phyloP scores from a whole-genome alignment of 1,284 basidiomycete genomes.

The Pseudozyma pruni region DNA sequence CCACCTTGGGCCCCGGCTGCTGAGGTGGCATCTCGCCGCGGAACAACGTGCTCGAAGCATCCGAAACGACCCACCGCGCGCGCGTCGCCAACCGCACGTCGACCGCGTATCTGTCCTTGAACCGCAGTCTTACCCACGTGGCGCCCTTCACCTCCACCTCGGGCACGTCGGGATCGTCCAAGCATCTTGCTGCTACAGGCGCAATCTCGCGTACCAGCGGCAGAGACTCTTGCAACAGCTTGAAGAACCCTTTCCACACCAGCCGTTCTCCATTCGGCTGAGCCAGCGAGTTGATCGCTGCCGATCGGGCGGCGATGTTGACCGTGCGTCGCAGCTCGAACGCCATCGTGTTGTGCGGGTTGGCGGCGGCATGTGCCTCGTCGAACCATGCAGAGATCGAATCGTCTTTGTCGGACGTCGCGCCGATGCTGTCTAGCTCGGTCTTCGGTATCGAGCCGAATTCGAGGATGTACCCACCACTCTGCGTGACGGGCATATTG shows the following conservation, averaged over 20 bases:
- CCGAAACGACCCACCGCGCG: constrained; percentile 69
- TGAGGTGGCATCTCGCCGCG: constrained; percentile 21
- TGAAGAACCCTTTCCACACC: constrained; percentile 46
- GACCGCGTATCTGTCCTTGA: constrained; percentile 78
- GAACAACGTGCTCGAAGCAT: constrained; percentile 41
- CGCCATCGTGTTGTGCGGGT: constrained; percentile 38
- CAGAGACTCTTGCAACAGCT: constrained; percentile 75
- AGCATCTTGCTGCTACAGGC: constrained; percentile 71
- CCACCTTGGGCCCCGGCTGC: neutral
- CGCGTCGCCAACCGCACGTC: constrained; percentile 79
- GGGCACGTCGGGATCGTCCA: constrained; percentile 64
- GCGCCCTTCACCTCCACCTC: constrained; percentile 80
- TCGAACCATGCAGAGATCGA: constrained; percentile 79
- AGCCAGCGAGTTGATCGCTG: constrained; percentile 53
- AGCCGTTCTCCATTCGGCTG: constrained; percentile 28
- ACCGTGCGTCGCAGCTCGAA: constrained; percentile 44
- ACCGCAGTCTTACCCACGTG: constrained; percentile 81
- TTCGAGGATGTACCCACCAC: constrained; percentile 42
- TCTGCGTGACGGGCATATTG: constrained; percentile 19
- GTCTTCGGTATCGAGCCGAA: constrained; percentile 32
- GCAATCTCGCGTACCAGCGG: constrained; percentile 79
- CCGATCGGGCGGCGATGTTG: constrained; percentile 71
- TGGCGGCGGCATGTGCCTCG: constrained; percentile 71
- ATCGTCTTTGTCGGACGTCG: constrained; percentile 74
- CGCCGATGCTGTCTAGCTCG: constrained; percentile 3